Percentiles rank a stretch among this genome's conserved stretches.
Conservation (phyloP, 148 eudicot species). For the Spergularia bocconei region DNA sequence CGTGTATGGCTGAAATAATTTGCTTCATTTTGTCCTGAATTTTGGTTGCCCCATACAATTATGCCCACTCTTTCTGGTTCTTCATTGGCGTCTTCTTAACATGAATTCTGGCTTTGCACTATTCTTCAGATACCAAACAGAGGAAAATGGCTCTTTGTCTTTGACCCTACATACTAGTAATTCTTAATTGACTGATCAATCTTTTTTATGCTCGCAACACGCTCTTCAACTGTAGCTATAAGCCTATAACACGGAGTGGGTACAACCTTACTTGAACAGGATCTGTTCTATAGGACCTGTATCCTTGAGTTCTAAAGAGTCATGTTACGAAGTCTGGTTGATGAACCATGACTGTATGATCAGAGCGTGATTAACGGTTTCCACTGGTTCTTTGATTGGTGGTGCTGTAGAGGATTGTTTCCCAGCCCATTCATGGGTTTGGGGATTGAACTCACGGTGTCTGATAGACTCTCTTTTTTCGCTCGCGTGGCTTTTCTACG, state of each 20-base stretch:
- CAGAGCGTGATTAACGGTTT: slow-evolving; percentile 8
- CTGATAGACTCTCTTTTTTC: not conserved
- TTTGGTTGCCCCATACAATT: not conserved
- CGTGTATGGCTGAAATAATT: not conserved
- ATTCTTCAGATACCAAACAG: too few relatives aligned
- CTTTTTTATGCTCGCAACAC: too few relatives aligned
- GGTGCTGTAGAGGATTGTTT: slow-evolving; percentile 11
- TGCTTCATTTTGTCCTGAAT: not conserved
- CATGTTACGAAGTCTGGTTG: not conserved
- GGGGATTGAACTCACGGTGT: slow-evolving; percentile 11
- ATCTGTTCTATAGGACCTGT: slow-evolving; percentile 10
- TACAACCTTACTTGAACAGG: slow-evolving; percentile 11
- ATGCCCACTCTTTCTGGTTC: too few relatives aligned
- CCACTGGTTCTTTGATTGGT: not conserved
- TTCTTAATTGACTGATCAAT: too few relatives aligned
- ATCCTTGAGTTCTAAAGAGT: slow-evolving; percentile 6
- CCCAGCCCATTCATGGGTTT: not conserved
- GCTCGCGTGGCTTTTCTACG: too few relatives aligned
- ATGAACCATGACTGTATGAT: not conserved
- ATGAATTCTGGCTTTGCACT: too few relatives aligned
- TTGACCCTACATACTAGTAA: too few relatives aligned
- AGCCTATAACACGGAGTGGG: not conserved
- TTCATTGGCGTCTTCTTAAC: too few relatives aligned
- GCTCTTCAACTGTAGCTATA: too few relatives aligned
- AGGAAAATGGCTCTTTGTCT: too few relatives aligned